A percentile compares a stretch with the other conserved stretches of the same genome.
phyloP scores from a whole-genome alignment of 1,284 basidiomycete genomes.

The Pseudozyma tsukubaensis region DNA sequence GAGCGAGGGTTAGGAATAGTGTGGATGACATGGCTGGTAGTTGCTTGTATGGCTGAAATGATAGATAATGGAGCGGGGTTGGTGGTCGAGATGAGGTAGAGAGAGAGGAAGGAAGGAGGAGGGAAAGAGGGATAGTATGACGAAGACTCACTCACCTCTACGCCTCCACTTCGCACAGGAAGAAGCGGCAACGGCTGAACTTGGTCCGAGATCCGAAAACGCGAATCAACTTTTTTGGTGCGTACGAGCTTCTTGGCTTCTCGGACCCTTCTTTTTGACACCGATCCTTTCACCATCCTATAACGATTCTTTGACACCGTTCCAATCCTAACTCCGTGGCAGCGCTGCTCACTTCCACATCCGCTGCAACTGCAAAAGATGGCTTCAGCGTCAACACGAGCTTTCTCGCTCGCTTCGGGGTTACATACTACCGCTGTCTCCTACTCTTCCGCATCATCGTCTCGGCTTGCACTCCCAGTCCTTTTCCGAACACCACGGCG shows the following conservation, averaged over 20 bases:
- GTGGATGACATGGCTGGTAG: conserved; percentile 16
- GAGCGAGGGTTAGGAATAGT: conserved; percentile 1
- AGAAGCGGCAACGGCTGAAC: background rate
- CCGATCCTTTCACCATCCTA: too few relatives aligned
- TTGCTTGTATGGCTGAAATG: background rate
- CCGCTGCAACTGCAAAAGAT: background rate
- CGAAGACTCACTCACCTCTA: background rate
- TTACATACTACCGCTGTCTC: background rate
- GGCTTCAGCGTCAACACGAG: conserved; percentile 16
- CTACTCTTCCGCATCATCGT: background rate
- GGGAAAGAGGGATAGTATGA: conserved; percentile 1
- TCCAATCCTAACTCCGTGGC: background rate
- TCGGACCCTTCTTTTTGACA: too few relatives aligned
- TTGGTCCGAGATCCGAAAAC: conserved; percentile 8
- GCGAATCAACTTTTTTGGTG: background rate
- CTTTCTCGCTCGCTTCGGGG: background rate
- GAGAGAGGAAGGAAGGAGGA: background rate
- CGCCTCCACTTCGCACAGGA: background rate
- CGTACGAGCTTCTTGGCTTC: too few relatives aligned
- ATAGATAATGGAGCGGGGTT: background rate
- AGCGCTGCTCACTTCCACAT: background rate
- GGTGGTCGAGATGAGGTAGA: background rate
- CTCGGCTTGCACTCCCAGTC: too few relatives aligned
- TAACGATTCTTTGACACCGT: background rate
- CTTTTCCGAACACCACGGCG: background rate